Evolutionary conservation across 345 rosid species (phyloP).

Genomic region (Turritis glabra): DNA sequence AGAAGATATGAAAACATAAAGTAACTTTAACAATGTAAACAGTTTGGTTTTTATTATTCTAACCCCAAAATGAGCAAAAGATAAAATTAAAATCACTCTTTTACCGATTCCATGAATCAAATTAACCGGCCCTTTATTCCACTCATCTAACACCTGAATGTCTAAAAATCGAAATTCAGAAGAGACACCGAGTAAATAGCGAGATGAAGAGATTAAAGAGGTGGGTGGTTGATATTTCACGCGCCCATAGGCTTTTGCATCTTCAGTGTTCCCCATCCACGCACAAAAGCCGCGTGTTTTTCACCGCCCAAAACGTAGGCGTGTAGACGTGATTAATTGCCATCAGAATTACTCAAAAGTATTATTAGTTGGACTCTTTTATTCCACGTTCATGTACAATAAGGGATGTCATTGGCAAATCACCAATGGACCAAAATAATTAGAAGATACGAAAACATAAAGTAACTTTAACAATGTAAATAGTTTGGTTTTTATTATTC

Average conservation of each 20-base stretch:
- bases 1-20: too few relatives aligned
- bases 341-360: too few relatives aligned
- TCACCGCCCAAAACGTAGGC: background rate
- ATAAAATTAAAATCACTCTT: too few relatives aligned
- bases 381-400: background rate
- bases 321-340: too few relatives aligned
- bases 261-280: background rate
- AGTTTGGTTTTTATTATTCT: too few relatives aligned
- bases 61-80: too few relatives aligned
- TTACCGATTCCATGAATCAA: too few relatives aligned
- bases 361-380: background rate
- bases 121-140: too few relatives aligned
- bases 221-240: conserved; percentile 29
- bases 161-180: too few relatives aligned
- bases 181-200: background rate
- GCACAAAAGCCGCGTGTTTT: background rate
- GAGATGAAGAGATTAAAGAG: conserved; percentile 5
- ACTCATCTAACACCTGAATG: too few relatives aligned
- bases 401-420: too few relatives aligned
- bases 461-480: background rate
- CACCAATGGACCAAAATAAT: background rate
- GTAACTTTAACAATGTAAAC: too few relatives aligned
- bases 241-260: conserved; percentile 9
- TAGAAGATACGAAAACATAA: background rate
- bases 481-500: background rate